phyloP scores from a whole-genome alignment of 306 rosid genomes.

The Lathyrus tuberosus region DNA sequence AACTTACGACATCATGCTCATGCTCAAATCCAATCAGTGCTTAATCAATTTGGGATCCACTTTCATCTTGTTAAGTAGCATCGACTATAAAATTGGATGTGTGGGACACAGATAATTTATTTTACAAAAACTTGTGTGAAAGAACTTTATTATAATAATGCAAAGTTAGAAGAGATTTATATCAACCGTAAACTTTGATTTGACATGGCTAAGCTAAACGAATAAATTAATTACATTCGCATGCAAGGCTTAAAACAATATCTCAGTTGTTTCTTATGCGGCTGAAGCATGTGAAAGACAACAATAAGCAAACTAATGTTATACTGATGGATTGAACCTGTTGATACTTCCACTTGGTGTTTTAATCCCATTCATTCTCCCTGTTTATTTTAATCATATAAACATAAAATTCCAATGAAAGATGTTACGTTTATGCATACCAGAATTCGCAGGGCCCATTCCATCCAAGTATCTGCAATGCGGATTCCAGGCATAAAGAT shows the following conservation, averaged over 20 bases:
- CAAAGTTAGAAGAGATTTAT: constrained; percentile 24
- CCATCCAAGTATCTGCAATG: constrained; percentile 92
- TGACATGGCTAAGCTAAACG: constrained; percentile 28
- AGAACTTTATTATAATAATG: constrained; percentile 1
- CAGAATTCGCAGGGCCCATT: constrained; percentile 74
- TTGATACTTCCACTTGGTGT: constrained; percentile 10
- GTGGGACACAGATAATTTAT: constrained; percentile 34
- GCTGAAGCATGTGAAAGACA: constrained; percentile 25
- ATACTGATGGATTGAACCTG: neutral
- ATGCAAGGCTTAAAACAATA: constrained; percentile 30
- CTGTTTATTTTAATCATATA: constrained; percentile 15
- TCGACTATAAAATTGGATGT: constrained; percentile 32
- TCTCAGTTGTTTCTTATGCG: constrained; percentile 22
- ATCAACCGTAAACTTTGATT: constrained; percentile 29
- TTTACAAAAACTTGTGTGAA: constrained; percentile 5
- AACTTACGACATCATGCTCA: constrained; percentile 31
- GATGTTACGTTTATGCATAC: constrained; percentile 37
- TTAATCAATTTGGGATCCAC: constrained; percentile 29
- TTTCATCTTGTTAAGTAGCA: constrained; percentile 24
- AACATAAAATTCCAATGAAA: constrained; percentile 21
- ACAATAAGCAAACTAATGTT: constrained; percentile 20
- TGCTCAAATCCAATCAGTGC: constrained; percentile 36
- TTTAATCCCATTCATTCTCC: constrained; percentile 18
- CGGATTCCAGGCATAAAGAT: constrained; percentile 93
- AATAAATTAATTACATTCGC: constrained; percentile 32